A percentile compares a stretch with the other conserved stretches of the same genome.
These are phyloP conservation scores for Fistulina hepatica DNA, from an alignment of 1,284 basidiomycete genomes.

Conservation along the genomic window DNA sequence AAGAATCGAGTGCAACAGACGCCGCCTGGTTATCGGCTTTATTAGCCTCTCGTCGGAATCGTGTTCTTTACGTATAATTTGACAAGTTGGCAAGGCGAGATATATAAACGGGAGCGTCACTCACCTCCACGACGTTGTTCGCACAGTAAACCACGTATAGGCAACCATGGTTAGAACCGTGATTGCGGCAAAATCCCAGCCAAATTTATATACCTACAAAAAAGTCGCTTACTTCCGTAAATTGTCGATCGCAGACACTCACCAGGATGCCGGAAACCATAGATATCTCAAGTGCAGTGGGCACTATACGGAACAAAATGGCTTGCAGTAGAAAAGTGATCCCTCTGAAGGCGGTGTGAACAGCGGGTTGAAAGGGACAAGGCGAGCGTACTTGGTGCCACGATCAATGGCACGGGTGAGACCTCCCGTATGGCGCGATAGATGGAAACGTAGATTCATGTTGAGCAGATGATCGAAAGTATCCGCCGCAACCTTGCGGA, in stretches of 20 bases:
- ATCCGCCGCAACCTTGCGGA: slow-evolving; percentile 85
- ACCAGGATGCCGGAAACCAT: slow-evolving; percentile 97
- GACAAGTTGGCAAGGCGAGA: not conserved
- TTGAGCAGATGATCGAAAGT: slow-evolving; percentile 91
- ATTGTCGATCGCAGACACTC: slow-evolving; percentile 18
- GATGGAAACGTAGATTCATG: slow-evolving; percentile 88
- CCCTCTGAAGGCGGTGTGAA: slow-evolving; percentile 44
- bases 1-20: slow-evolving; percentile 84
- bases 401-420: slow-evolving; percentile 94
- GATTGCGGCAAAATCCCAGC: slow-evolving; percentile 92
- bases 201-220: slow-evolving; percentile 86
- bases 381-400: slow-evolving; percentile 74
- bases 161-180: slow-evolving; percentile 79
- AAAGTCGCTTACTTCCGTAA: slow-evolving; percentile 1
- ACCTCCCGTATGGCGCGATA: slow-evolving; percentile 91
- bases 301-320: slow-evolving; percentile 90
- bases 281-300: slow-evolving; percentile 91
- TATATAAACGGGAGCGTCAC: slow-evolving; percentile 12
- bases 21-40: slow-evolving; percentile 95
- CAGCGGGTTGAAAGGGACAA: slow-evolving; percentile 1
- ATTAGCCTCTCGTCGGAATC: slow-evolving; percentile 92
- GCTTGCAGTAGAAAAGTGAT: slow-evolving; percentile 94
- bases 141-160: slow-evolving; percentile 96
- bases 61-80: slow-evolving; percentile 47
- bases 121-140: slow-evolving; percentile 91